Percentiles rank a stretch among this genome's conserved stretches.
phyloP scores from a whole-genome alignment of 495 filamentous ascomycete genomes.

The Antarctomyces pellizariae region DNA sequence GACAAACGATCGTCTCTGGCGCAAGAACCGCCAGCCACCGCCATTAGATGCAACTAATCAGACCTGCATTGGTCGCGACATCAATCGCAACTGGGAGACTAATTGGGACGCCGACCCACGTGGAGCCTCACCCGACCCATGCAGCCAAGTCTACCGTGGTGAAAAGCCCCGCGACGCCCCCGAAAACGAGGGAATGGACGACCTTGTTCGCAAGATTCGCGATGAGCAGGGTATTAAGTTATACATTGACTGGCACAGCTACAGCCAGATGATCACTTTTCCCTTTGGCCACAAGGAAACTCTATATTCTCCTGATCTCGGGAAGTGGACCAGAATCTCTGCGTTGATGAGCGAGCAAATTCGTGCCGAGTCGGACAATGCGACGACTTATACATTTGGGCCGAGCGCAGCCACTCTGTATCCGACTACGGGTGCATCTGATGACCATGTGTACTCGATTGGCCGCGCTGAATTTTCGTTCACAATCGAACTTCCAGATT shows the following conservation, averaged over 20 bases:
- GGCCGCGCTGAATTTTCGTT: conserved; percentile 27
- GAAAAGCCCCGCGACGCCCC: conserved; percentile 20
- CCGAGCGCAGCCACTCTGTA: conserved; percentile 36
- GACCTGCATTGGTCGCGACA: conserved; percentile 30
- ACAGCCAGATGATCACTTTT: conserved; percentile 21
- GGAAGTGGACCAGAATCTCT: conserved; percentile 20
- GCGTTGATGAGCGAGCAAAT: conserved; percentile 20
- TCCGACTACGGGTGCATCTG: conserved; percentile 25
- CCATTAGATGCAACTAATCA: conserved; percentile 8
- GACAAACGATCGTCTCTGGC: conserved; percentile 32
- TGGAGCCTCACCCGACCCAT: conserved; percentile 27
- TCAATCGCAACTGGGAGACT: conserved; percentile 41
- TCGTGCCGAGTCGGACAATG: conserved; percentile 21
- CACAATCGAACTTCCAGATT: conserved; percentile 30
- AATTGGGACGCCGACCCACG: conserved; percentile 23
- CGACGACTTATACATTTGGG: conserved; percentile 20
- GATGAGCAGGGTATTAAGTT: conserved; percentile 25
- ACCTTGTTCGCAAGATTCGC: conserved; percentile 17
- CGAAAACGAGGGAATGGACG: conserved; percentile 23
- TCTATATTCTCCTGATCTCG: conserved; percentile 19
- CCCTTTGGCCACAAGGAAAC: conserved; percentile 19
- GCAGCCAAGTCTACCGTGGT: conserved; percentile 30
- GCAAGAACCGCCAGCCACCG: conserved; percentile 33
- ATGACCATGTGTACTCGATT: conserved; percentile 31
- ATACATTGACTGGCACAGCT: conserved; percentile 38